Percentiles rank a stretch among this genome's conserved stretches.
Conservation (phyloP, 2,329 filamentous ascomycete genomes). For the Cladophialophora psammophila region DNA sequence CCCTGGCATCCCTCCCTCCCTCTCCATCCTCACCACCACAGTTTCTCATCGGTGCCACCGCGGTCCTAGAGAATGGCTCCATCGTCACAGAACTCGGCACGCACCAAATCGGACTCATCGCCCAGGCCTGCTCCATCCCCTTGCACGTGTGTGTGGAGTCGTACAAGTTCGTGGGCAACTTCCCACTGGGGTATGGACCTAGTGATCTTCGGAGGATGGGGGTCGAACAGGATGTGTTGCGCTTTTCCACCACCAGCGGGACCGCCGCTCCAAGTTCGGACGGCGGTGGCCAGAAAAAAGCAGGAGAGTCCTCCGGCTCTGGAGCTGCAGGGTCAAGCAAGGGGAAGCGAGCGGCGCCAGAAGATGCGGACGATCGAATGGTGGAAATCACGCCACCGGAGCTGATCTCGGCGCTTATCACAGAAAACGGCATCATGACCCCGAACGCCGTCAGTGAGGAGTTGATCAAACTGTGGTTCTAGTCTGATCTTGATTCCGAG, state of each 20-base stretch:
- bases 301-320: not conserved
- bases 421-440: constrained; percentile 68
- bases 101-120: constrained; percentile 84
- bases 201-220: constrained; percentile 60
- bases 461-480: constrained; percentile 69
- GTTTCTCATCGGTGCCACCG: constrained; percentile 74
- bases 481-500: constrained; percentile 26
- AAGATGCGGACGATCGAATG: constrained; percentile 44
- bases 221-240: constrained; percentile 77
- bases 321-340: constrained; percentile 8
- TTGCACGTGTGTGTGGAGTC: constrained; percentile 94
- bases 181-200: constrained; percentile 67
- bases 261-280: not conserved
- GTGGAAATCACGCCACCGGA: constrained; percentile 65
- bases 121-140: constrained; percentile 73
- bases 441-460: constrained; percentile 72
- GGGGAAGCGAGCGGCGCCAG: constrained; percentile 26
- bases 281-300: constrained; percentile 1
- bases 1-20: constrained; percentile 29
- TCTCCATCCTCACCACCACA: constrained; percentile 45
- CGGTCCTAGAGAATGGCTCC: constrained; percentile 91
- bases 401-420: constrained; percentile 70
- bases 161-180: constrained; percentile 93
- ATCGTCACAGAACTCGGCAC: constrained; percentile 87
- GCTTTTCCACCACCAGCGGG: constrained; percentile 65